A percentile compares a stretch with the other conserved stretches of the same genome.
phyloP scores from a whole-genome alignment of 2,329 filamentous ascomycete species.

The Cryphonectria naterciae region DNA sequence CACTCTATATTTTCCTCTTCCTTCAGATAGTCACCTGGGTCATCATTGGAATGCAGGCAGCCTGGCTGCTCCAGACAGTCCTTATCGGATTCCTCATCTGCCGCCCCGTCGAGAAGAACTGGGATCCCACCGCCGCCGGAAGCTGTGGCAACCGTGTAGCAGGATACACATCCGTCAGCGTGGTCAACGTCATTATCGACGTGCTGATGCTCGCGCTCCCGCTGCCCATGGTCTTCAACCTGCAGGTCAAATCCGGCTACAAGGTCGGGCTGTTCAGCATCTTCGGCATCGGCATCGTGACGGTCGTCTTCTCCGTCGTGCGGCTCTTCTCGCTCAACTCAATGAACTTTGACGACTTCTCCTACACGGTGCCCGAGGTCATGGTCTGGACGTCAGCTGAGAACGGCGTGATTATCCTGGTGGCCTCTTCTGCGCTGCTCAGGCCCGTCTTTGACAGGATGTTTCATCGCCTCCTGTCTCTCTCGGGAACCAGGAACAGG shows the following conservation, averaged over 20 bases:
- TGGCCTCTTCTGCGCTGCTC: conserved; percentile 34
- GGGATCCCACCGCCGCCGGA: conserved; percentile 35
- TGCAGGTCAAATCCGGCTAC: conserved; percentile 39
- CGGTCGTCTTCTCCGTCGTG: conserved; percentile 41
- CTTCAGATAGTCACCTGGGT: conserved; percentile 20
- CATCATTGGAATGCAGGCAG: conserved; percentile 22
- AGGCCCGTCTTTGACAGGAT: conserved; percentile 34
- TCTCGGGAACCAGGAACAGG: conserved; percentile 13
- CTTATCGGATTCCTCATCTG: conserved; percentile 34
- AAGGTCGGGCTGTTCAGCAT: conserved; percentile 38
- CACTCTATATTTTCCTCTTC: background rate
- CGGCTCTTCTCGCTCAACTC: conserved; percentile 31
- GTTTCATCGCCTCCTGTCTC: conserved; percentile 31
- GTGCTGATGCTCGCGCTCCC: conserved; percentile 44
- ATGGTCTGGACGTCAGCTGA: conserved; percentile 36
- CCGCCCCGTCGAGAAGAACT: conserved; percentile 33
- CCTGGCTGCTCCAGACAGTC: conserved; percentile 24
- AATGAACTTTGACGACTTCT: conserved; percentile 34
- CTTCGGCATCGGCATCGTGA: conserved; percentile 37
- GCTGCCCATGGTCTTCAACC: conserved; percentile 41
- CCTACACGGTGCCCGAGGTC: conserved; percentile 32
- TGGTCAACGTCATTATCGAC: conserved; percentile 46
- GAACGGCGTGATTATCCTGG: conserved; percentile 34
- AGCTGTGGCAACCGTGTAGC: conserved; percentile 43
- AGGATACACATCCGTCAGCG: conserved; percentile 45